phyloP scores from a whole-genome alignment of 2,329 filamentous ascomycete genomes.

The Trichoderma sp. region DNA sequence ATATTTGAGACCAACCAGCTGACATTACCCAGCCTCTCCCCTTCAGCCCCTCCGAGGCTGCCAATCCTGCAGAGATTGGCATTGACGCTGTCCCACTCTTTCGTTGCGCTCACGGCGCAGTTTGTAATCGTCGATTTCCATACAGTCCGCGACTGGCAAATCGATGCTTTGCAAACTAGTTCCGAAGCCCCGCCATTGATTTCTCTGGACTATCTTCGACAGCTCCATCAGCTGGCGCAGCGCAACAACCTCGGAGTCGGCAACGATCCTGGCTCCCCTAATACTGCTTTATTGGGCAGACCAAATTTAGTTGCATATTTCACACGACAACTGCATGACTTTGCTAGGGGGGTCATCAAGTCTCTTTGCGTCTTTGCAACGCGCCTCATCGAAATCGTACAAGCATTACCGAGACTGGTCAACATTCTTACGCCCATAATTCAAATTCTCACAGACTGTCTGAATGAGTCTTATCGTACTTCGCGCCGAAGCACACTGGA shows the following conservation, averaged over 20 bases:
- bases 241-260: conserved; percentile 21
- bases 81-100: conserved; percentile 38
- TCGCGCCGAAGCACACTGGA: conserved; percentile 24
- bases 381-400: conserved; percentile 39
- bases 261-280: conserved; percentile 21
- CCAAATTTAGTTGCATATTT: conserved; percentile 33
- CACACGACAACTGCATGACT: conserved; percentile 43
- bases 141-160: conserved; percentile 23
- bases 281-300: conserved; percentile 15
- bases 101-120: conserved; percentile 50
- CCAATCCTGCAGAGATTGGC: conserved; percentile 31
- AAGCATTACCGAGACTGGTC: conserved; percentile 45
- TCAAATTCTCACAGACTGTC: conserved; percentile 34
- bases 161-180: conserved; percentile 3
- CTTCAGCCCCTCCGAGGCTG: conserved; percentile 25
- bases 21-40: conserved; percentile 26
- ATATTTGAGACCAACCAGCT: background rate
- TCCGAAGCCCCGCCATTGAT: conserved; percentile 28
- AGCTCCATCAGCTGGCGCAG: conserved; percentile 36
- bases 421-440: conserved; percentile 42
- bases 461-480: conserved; percentile 31
- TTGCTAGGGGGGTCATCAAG: conserved; percentile 41
- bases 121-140: conserved; percentile 49
- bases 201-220: conserved; percentile 42
- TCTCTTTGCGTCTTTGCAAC: conserved; percentile 44